Base-by-base conservation (phyloP, 352 stramenopile species). In the Phytophthora pseudosyringae region DNA sequence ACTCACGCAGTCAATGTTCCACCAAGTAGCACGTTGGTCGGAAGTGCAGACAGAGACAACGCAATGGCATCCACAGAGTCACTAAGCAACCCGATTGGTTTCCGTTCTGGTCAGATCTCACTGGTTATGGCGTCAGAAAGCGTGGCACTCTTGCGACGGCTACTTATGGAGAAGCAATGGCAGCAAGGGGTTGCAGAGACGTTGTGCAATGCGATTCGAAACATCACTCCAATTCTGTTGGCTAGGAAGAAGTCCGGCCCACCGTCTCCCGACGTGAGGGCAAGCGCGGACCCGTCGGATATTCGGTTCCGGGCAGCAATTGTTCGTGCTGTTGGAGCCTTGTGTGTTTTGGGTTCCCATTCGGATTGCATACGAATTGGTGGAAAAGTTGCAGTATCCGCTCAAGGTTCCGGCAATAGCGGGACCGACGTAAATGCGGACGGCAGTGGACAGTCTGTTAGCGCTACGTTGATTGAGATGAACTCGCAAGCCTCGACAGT, bases 271-370 rank as follows among this genome's bases (percentile, higher is more conserved):
- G 38, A 63, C 1, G 31, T 41, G 9, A 59, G 32, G 11, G 16
- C 13, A 31, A 56, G 50, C 18, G 52, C 47, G 1, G 56, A 76
- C 21, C 58, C 76, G 8, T 92, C 81, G 0, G 76, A 94, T 54
- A 83, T 96, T 41, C 80, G 88, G 1, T 64, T 90, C 8, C 77
- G 83, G 29, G 74, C 86, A 3, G 79, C 87, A 15, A 92, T 96
- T 48, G 81, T 91, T 59, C 85, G 88, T 55, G 88, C 86, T 39
- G 85, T 94, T 3, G 86, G 86, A 7, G 86, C 88, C 45, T 67
- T 96, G 0, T 95, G 82, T 76, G 86, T 96, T 9, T 59, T 96
- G 31, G 85, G 88, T 2, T 93, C 86, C 3, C 86, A 96, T 61
- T 88, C 86, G 0, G 88, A 96, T 66, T 95, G 86, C 31, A 75